Evolutionary conservation across 2,329 filamentous ascomycete species (phyloP).

Genomic region (Diatrype stigma): DNA sequence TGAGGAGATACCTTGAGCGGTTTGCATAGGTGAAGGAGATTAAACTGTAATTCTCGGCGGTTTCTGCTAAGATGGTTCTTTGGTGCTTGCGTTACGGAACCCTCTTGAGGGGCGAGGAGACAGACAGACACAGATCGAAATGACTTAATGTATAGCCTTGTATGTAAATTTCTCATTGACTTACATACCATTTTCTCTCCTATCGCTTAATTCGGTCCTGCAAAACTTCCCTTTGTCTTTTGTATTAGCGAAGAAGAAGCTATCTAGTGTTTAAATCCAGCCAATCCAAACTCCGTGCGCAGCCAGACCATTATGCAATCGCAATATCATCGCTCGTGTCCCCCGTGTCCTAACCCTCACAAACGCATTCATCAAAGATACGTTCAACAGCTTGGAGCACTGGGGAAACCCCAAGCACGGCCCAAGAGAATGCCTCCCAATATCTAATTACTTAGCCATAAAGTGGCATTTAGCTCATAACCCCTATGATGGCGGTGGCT

Average conservation of each 20-base stretch:
- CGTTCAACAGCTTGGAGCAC: too few species aligned
- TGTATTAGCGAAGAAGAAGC: too few species aligned
- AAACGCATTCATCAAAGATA: too few species aligned
- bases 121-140: neutral
- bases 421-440: neutral
- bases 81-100: neutral
- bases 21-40: constrained; percentile 20
- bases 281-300: too few species aligned
- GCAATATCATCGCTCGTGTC: too few species aligned
- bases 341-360: too few species aligned
- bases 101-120: neutral
- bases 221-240: too few species aligned
- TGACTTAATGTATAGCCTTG: neutral
- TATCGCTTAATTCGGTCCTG: neutral
- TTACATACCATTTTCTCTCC: neutral
- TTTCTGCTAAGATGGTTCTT: constrained; percentile 1
- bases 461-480: neutral
- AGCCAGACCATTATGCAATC: too few species aligned
- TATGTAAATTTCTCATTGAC: neutral
- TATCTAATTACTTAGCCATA: neutral
- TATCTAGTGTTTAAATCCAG: too few species aligned
- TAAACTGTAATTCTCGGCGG: constrained; percentile 1
- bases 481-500: neutral
- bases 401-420: too few species aligned
- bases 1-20: constrained; percentile 13